These are phyloP conservation scores for Parastagonospora avenae DNA, from an alignment of 2,329 filamentous ascomycete species.

Conservation along the genomic window DNA sequence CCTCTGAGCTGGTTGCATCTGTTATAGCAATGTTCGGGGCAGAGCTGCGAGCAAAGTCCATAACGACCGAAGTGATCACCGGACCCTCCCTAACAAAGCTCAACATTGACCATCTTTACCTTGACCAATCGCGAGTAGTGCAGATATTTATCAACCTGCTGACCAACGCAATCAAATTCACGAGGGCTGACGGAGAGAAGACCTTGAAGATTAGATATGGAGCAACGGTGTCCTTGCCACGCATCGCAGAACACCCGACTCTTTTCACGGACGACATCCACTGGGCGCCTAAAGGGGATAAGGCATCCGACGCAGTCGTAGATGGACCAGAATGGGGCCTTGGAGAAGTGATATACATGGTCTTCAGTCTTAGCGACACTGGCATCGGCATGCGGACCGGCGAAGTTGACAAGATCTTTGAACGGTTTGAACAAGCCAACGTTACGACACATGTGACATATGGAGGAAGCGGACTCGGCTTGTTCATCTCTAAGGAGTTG, in stretches of 20 bases:
- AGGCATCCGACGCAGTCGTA: background rate
- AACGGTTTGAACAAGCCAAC: slow-evolving; percentile 32
- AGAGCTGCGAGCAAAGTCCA: slow-evolving; percentile 33
- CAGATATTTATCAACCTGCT: slow-evolving; percentile 82
- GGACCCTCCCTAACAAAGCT: slow-evolving; percentile 43
- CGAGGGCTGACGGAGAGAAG: slow-evolving; percentile 24
- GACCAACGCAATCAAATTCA: slow-evolving; percentile 55
- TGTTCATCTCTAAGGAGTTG: slow-evolving; percentile 31
- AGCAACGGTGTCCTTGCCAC: background rate
- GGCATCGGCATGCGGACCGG: slow-evolving; percentile 48
- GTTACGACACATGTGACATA: slow-evolving; percentile 39
- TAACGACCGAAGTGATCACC: slow-evolving; percentile 26
- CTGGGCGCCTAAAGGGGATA: background rate
- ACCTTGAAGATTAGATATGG: background rate
- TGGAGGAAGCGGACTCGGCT: slow-evolving; percentile 39
- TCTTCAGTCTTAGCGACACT: slow-evolving; percentile 45
- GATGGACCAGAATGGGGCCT: slow-evolving; percentile 8
- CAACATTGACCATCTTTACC: slow-evolving; percentile 41
- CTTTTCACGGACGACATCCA: background rate
- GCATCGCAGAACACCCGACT: background rate
- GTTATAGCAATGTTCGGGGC: slow-evolving; percentile 41
- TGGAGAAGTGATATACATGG: slow-evolving; percentile 18
- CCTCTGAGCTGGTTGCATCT: slow-evolving; percentile 34
- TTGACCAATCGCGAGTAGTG: slow-evolving; percentile 48
- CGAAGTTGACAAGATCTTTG: slow-evolving; percentile 47